A percentile compares a stretch with the other conserved stretches of the same genome.
These are phyloP conservation scores for Carex myosuroides DNA, from an alignment of 176 grass and related monocot species.

Conservation along the genomic window DNA sequence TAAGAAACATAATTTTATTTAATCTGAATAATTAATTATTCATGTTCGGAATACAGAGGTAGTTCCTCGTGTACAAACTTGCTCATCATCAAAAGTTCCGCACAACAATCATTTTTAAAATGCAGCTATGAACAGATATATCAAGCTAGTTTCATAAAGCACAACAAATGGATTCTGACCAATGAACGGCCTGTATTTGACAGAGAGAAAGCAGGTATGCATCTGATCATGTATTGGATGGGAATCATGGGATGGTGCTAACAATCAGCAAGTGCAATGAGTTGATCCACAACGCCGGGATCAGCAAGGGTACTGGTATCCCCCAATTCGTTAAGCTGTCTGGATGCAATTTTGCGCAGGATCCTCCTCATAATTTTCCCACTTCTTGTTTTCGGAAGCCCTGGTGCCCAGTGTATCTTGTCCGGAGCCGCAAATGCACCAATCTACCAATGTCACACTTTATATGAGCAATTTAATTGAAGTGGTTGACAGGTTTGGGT, in stretches of 20 bases:
- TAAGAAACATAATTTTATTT: neutral
- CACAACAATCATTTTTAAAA: neutral
- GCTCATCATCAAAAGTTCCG: neutral
- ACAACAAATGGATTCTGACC: neutral
- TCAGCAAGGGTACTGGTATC: slow-evolving; percentile 98
- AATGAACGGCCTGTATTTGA: neutral
- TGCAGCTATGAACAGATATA: neutral
- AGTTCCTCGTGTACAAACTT: neutral
- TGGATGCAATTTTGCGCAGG: slow-evolving; percentile 81
- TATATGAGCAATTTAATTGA: neutral
- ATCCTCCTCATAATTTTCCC: slow-evolving; percentile 99
- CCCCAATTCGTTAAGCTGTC: slow-evolving; percentile 83
- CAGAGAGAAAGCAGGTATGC: neutral
- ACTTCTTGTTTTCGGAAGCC: slow-evolving; percentile 92
- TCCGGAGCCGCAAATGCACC: slow-evolving; percentile 96
- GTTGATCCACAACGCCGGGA: slow-evolving; percentile 70
- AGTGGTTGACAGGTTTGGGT: neutral
- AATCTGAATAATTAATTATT: neutral
- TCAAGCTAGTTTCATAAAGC: neutral
- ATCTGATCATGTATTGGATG: neutral
- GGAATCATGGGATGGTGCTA: slow-evolving; percentile 1
- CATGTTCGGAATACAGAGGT: neutral
- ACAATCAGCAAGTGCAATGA: slow-evolving; percentile 60
- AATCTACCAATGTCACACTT: slow-evolving; percentile 48
- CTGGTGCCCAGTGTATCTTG: slow-evolving; percentile 97